Evolutionary conservation across 176 grass and related monocot genomes (phyloP).

Genomic region (Hyparrhenia diplandra): DNA sequence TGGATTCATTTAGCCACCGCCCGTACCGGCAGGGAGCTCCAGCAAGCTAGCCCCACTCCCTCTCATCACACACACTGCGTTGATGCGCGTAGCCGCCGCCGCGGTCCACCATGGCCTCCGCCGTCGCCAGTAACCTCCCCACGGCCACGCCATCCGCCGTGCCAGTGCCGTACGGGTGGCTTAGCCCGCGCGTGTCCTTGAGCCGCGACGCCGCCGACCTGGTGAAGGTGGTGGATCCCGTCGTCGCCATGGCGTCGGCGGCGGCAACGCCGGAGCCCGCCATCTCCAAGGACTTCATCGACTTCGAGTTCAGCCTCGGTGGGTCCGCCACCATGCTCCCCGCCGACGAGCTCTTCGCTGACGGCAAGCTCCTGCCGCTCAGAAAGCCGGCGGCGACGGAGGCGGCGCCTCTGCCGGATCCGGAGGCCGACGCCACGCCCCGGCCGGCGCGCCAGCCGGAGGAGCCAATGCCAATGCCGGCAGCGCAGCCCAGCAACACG

Average conservation of each 20-base stretch:
- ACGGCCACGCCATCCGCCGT: too few species aligned
- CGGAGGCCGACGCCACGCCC: background rate
- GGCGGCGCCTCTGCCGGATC: background rate
- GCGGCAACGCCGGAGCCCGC: constrained; percentile 23
- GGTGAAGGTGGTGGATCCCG: background rate
- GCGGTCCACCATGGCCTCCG: too few species aligned
- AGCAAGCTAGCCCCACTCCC: too few species aligned
- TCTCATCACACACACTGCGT: too few species aligned
- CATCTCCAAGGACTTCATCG: constrained; percentile 68
- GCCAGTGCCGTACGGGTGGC: too few species aligned
- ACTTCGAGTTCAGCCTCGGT: constrained; percentile 82
- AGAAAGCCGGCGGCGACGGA: too few species aligned
- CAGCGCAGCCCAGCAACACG: background rate
- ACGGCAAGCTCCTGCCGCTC: constrained; percentile 84
- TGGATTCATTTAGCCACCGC: too few species aligned
- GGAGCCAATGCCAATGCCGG: constrained; percentile 1
- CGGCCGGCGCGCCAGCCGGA: background rate
- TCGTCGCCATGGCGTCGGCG: background rate
- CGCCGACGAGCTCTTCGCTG: constrained; percentile 83
- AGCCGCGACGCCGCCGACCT: constrained; percentile 33
- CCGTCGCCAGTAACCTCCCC: too few species aligned
- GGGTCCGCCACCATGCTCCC: constrained; percentile 74
- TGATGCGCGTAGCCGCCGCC: too few species aligned
- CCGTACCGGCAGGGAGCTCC: too few species aligned
- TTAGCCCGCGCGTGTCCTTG: constrained; percentile 54